These are phyloP conservation scores for Melaleuca alternifolia DNA, from an alignment of 345 rosid genomes.

Conservation along the genomic window DNA sequence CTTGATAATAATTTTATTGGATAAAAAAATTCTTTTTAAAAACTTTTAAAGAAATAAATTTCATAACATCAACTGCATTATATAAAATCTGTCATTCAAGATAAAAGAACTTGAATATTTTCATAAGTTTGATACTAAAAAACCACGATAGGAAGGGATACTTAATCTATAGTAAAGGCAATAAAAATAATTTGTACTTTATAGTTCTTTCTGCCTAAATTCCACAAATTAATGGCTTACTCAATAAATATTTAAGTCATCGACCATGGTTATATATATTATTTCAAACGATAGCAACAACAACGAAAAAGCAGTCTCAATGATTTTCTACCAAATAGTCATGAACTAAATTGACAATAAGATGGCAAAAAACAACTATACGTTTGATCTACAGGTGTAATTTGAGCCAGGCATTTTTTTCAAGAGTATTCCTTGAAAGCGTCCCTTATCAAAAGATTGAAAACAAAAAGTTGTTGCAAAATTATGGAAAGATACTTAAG, in stretches of 20 bases:
- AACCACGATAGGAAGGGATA: not conserved
- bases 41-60: too few relatives aligned
- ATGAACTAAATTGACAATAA: not conserved
- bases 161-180: too few relatives aligned
- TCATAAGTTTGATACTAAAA: too few relatives aligned
- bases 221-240: not conserved
- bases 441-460: too few relatives aligned
- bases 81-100: not conserved
- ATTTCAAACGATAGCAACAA: fast-evolving
- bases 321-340: fast-evolving
- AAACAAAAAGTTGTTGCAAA: fast-evolving
- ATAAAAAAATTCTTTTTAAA: fast-evolving
- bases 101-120: not conserved
- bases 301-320: not conserved
- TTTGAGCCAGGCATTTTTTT: not conserved
- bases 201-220: too few relatives aligned
- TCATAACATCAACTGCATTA: too few relatives aligned
- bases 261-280: not conserved
- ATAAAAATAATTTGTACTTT: too few relatives aligned
- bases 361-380: too few relatives aligned
- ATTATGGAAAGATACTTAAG: too few relatives aligned
- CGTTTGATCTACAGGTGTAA: not conserved
- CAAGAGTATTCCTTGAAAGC: too few relatives aligned
- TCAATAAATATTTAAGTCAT: not conserved
- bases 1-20: not conserved